Conservation (phyloP, 331 rosid genomes). For the Acacia concinna region DNA sequence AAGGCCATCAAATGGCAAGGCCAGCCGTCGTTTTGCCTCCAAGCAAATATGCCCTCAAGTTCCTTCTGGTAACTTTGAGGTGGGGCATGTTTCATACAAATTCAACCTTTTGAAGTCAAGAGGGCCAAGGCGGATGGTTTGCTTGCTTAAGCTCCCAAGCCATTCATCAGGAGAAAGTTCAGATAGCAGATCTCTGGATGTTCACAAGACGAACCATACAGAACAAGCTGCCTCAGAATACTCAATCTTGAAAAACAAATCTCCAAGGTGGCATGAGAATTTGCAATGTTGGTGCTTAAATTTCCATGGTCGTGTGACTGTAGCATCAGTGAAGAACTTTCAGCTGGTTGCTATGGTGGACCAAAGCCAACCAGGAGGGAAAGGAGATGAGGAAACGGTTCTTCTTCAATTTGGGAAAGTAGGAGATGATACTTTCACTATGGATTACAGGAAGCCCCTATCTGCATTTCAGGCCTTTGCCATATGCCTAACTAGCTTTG, state of each 20-base stretch:
- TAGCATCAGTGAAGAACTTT: slow-evolving; percentile 95
- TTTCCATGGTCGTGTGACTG: slow-evolving; percentile 96
- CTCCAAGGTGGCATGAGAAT: slow-evolving; percentile 98
- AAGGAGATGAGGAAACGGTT: slow-evolving; percentile 86
- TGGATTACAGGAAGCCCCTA: slow-evolving; percentile 91
- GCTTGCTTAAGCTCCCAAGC: slow-evolving; percentile 61
- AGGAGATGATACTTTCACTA: slow-evolving; percentile 83
- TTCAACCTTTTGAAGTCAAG: slow-evolving; percentile 92
- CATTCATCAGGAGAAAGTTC: slow-evolving; percentile 45
- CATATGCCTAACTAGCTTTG: slow-evolving; percentile 94
- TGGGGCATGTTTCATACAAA: slow-evolving; percentile 83
- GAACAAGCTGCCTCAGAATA: slow-evolving; percentile 42
- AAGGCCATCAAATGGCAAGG: slow-evolving; percentile 66
- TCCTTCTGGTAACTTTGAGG: slow-evolving; percentile 89
- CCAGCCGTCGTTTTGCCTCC: slow-evolving; percentile 86
- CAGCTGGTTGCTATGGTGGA: slow-evolving; percentile 82
- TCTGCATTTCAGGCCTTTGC: slow-evolving; percentile 99
- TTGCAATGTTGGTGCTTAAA: slow-evolving; percentile 99
- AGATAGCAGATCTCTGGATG: slow-evolving; percentile 32
- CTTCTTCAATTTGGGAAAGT: slow-evolving; percentile 97
- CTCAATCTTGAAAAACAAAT: slow-evolving; percentile 85
- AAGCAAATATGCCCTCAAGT: slow-evolving; percentile 97
- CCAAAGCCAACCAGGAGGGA: slow-evolving; percentile 85
- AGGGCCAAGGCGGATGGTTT: slow-evolving; percentile 97
- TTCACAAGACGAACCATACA: slow-evolving; percentile 35